Evolutionary conservation across 2,329 filamentous ascomycete genomes (phyloP).

Genomic region (Trichoderma guizhouense): DNA sequence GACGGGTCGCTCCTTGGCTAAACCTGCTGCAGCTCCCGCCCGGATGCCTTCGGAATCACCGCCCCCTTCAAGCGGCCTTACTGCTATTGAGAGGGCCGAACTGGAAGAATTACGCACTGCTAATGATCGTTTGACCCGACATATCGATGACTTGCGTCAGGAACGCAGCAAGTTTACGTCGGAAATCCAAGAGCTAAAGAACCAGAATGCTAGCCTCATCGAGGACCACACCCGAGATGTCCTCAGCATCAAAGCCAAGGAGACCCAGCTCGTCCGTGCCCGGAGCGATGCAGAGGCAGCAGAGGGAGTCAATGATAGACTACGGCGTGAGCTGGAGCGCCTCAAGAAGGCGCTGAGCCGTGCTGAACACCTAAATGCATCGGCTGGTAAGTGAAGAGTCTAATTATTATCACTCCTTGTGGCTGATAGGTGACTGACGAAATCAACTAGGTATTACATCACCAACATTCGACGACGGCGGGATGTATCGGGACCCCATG

Average conservation of each 20-base stretch:
- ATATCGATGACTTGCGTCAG: constrained; percentile 75
- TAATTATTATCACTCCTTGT: too few relatives aligned
- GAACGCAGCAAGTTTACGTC: constrained; percentile 79
- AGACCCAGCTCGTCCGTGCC: constrained; percentile 91
- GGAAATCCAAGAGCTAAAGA: constrained; percentile 90
- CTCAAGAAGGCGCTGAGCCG: constrained; percentile 80
- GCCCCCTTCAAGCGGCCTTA: constrained; percentile 61
- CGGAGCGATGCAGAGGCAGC: constrained; percentile 86
- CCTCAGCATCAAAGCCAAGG: constrained; percentile 95
- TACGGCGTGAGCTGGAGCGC: constrained; percentile 84
- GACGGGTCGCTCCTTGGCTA: constrained; percentile 79
- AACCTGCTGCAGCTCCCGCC: constrained; percentile 57
- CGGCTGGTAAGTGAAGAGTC: constrained; percentile 30
- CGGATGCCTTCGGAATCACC: constrained; percentile 53
- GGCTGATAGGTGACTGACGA: constrained; percentile 11
- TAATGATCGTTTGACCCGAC: constrained; percentile 71
- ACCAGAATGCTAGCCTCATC: constrained; percentile 93
- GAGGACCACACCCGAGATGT: constrained; percentile 96
- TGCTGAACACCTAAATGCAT: constrained; percentile 50
- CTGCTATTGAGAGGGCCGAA: constrained; percentile 83
- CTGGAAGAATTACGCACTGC: constrained; percentile 82
- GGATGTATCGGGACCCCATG: constrained; percentile 55
- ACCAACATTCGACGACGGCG: constrained; percentile 55
- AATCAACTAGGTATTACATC: constrained; percentile 42
- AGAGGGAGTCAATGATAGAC: constrained; percentile 78